Base-by-base conservation (phyloP, 805 yeast species). In the Candida corydali region DNA sequence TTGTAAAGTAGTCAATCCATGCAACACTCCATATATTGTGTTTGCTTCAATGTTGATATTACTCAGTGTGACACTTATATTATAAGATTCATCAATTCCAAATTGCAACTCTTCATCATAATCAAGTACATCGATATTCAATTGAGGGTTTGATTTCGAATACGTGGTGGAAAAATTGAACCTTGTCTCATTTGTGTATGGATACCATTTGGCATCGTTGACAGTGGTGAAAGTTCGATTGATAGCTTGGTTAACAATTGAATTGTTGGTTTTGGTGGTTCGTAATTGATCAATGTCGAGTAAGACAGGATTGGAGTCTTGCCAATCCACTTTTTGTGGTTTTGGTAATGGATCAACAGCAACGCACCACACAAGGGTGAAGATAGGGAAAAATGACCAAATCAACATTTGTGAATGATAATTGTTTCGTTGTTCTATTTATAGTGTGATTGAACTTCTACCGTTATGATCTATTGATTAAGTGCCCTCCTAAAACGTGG, bases 1-100 rank as follows among this genome's bases (percentile, higher is more conserved):
- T 37, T 65, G 65, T 23, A 67, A 46, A 2, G 74, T 67, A 7
- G 58, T 50, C 26, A 68, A 54, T 0, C 63, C 70, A 42, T 65
- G 60, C 30, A 68, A 47, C 2, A 63, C 70, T 10, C 73, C 74
- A 70, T 70, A 67, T 5, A 53, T 43, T 3, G 70, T 66, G 14
- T 29, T 45, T 5, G 71, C 59, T 1, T 29, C 36, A 24, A 66
- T 55, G 7, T 29, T 22, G 17, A 65, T 46, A 16, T 39, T 37
- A n/a, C 24, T 28, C 11, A 19, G 33, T 10, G 27, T 36, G 3
- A 57, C 44, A 3, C 33, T 27, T 32, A 66, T 37, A 11, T 50
- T 40, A 41, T 63, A 66, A 7, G 63, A 47, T 43, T 65, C 71
- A 41, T 65, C 56, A 19, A 63, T 66, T 5, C 61, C 68, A 31